Conservation (phyloP, 805 yeast species). For the Hanseniaspora pseudoguilliermondii region DNA sequence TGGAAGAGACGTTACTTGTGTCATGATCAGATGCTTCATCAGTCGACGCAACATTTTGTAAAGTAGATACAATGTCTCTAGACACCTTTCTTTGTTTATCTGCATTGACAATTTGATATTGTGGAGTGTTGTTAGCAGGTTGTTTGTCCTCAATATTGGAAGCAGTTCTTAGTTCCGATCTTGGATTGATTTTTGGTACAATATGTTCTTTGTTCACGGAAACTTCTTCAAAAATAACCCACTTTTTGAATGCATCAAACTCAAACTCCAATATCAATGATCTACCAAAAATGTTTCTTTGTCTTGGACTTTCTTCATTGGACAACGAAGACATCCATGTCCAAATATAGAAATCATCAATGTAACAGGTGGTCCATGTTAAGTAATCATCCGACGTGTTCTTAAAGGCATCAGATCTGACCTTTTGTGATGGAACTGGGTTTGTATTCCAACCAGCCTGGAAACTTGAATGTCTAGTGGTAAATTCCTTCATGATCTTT, state of each 20-base stretch:
- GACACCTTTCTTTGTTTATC: neutral
- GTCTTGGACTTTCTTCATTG: conserved; percentile 52
- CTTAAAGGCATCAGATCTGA: conserved; percentile 18
- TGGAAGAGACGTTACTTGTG: neutral
- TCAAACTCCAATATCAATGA: conserved; percentile 73
- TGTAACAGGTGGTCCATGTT: conserved; percentile 45
- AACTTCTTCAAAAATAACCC: conserved; percentile 65
- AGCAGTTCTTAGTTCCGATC: conserved; percentile 11
- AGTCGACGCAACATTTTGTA: conserved; percentile 16
- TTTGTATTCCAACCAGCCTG: conserved; percentile 32
- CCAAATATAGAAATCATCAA: conserved; percentile 86
- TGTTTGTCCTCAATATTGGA: neutral
- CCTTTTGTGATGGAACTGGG: conserved; percentile 15
- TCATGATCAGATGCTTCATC: neutral
- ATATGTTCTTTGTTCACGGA: conserved; percentile 28
- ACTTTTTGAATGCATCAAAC: conserved; percentile 59
- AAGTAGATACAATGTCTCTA: conserved; percentile 18
- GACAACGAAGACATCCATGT: conserved; percentile 74
- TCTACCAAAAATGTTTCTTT: conserved; percentile 64
- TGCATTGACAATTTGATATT: neutral
- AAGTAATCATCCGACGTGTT: conserved; percentile 23
- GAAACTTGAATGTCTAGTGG: conserved; percentile 30
- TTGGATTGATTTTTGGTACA: conserved; percentile 11
- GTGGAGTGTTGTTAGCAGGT: neutral
- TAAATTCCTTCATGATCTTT: conserved; percentile 36